Evolutionary conservation across 1,139 yeast species (phyloP).

Genomic region (Yarrowia galli): DNA sequence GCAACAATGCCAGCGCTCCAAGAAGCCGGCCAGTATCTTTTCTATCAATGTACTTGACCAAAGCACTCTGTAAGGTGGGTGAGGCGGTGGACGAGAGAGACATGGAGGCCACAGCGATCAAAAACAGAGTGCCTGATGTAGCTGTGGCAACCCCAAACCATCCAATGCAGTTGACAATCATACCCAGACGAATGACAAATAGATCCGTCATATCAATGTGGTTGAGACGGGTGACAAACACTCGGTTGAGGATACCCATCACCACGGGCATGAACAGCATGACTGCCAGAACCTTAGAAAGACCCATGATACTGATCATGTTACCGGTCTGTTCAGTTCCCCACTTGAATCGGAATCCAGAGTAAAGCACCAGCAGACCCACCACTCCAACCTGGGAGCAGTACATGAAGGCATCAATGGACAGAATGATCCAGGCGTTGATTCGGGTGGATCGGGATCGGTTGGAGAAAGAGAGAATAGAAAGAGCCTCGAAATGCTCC

Average conservation of each 20-base stretch:
- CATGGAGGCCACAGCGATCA: slow-evolving; percentile 52
- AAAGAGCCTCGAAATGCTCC: slow-evolving; percentile 57
- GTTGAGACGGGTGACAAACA: slow-evolving; percentile 44
- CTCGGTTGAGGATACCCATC: slow-evolving; percentile 52
- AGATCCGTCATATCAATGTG: slow-evolving; percentile 64
- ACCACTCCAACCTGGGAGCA: slow-evolving; percentile 53
- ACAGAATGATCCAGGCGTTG: slow-evolving; percentile 57
- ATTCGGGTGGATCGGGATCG: slow-evolving; percentile 52
- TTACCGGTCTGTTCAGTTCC: slow-evolving; percentile 64
- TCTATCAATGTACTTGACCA: slow-evolving; percentile 59
- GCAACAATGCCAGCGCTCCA: slow-evolving; percentile 49
- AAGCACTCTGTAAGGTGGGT: slow-evolving; percentile 60
- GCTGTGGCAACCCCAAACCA: slow-evolving; percentile 54
- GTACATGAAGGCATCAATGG: slow-evolving; percentile 57
- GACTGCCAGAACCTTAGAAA: slow-evolving; percentile 56
- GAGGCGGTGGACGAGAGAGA: slow-evolving; percentile 58
- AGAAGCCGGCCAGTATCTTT: slow-evolving; percentile 49
- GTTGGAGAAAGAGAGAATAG: slow-evolving; percentile 49
- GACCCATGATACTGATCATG: slow-evolving; percentile 62
- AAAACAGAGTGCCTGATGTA: slow-evolving; percentile 46
- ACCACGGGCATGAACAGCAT: slow-evolving; percentile 56
- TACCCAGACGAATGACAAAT: slow-evolving; percentile 54
- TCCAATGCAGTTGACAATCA: slow-evolving; percentile 56
- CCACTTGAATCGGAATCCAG: slow-evolving; percentile 68
- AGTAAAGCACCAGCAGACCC: slow-evolving; percentile 58